Conservation (phyloP, 1,139 yeast species). For the Barnettozyma hawaiiensis region DNA sequence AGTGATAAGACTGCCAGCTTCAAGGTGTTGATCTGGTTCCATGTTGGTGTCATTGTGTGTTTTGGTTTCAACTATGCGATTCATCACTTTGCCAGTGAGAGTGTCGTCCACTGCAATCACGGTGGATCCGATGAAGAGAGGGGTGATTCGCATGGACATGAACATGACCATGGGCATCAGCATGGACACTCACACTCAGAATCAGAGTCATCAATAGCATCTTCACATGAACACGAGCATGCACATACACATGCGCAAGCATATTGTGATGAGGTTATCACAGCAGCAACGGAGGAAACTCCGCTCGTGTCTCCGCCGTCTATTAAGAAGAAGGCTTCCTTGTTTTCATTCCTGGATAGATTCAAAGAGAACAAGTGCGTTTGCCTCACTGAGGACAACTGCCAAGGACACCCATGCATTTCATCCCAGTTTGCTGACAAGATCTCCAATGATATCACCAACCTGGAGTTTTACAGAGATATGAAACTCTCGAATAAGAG, state of each 20-base stretch:
- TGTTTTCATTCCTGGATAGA: slow-evolving; percentile 12
- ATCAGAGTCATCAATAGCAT: slow-evolving; percentile 8
- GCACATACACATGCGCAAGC: too few relatives aligned
- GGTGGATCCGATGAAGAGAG: slow-evolving; percentile 32
- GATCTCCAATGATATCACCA: slow-evolving; percentile 23
- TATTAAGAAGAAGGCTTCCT: slow-evolving; percentile 7
- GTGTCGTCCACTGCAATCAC: slow-evolving; percentile 84
- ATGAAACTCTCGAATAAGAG: slow-evolving; percentile 11
- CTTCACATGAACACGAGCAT: slow-evolving; percentile 11
- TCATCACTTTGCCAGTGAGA: slow-evolving; percentile 72
- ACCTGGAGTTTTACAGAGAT: slow-evolving; percentile 23
- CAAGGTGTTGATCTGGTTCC: slow-evolving; percentile 40
- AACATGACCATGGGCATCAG: neutral
- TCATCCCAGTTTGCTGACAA: slow-evolving; percentile 16
- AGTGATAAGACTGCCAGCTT: slow-evolving; percentile 17
- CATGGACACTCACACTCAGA: slow-evolving; percentile 11
- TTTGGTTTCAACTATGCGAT: slow-evolving; percentile 54
- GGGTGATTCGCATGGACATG: slow-evolving; percentile 5
- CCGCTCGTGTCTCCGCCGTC: slow-evolving; percentile 13
- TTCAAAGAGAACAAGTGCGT: slow-evolving; percentile 12
- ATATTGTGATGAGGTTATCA: slow-evolving; percentile 10
- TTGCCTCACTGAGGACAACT: slow-evolving; percentile 20
- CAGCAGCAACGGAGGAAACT: slow-evolving; percentile 13
- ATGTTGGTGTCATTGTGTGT: slow-evolving; percentile 59
- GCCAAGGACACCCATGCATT: slow-evolving; percentile 19